Evolutionary conservation across 352 stramenopile species (phyloP), one percentile per base, ranked within the genome.

Genomic region (Blastocystis sp.): DNA sequence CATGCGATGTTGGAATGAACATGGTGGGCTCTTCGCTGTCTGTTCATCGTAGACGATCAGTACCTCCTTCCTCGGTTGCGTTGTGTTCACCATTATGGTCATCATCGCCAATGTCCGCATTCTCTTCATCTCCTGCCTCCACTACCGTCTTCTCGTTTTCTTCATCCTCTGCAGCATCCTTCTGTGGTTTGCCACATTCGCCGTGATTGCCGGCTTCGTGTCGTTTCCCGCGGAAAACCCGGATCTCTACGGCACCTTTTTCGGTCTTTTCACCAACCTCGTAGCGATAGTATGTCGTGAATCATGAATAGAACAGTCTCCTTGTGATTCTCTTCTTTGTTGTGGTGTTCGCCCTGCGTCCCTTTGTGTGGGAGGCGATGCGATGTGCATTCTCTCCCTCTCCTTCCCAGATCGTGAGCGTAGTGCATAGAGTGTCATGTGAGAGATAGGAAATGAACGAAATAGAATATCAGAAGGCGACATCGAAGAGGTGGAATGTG

Each of bases 211-310:
- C 14, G 74, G 52, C 10, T 69, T 84, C 42, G 43, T 64, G 24
- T 70, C 28, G 14, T 84, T 84, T 19, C 74, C 74, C 11, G 74
- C 74, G 45, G 74, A 84, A 40, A 84, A 57, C 66, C 34, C 48
- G 43, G 74, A 84, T 68, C 74, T 84, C 24, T 84, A 84, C 61
- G 74, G 74, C 10, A 59, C 74, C 6, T 84, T 84, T 52, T n/a
- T 66, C 2, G 74, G 74, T 14, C 43, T 84, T 28, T 34, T 84
- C 48, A 42, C 21, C 14, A 84, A 84, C 66, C 9, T 59, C 3
- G 74, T 84, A 42, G 21, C 21, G 21, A 52, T 57, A 42, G 6
- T 1, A 43, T 42, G 57, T 17, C 6, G 2, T 21, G 28, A 10
- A 17, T 84, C 7, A 84, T 17, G 7, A 1, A 42, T 84, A 84